Base-by-base conservation (phyloP, 1,284 basidiomycete species). In the Sanghuangporus sanghuang region DNA sequence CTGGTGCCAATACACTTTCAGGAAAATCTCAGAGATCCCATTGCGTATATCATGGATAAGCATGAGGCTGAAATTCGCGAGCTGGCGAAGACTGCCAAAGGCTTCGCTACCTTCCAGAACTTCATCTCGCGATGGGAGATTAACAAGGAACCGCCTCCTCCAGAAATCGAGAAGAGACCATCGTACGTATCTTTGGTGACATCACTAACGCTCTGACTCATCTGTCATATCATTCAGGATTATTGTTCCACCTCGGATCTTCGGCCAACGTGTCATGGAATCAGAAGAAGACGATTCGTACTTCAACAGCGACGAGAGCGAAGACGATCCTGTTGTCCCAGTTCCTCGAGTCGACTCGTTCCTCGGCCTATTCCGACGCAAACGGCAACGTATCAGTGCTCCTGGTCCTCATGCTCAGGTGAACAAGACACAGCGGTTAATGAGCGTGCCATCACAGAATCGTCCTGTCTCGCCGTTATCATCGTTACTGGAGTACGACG, bases 21-120 rank as follows among this genome's bases (percentile, higher is more conserved):
- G 93, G 93, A 96, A 68, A 95, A 96, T 72, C 79, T 93, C 71
- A 95, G 91, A 75, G 85, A 91, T 1, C 75, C 95, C 66, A 92
- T 98, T 72, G 81, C 85, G 67, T 86, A 93, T 71, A 87, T 95
- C 69, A 93, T 97, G 87, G 87, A 87, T 16, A 82, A 82, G 66
- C 86, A 95, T 69, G 87, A 87, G 64, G 78, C 81, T 0, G 79
- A 83, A 50, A 79, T 98, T 63, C 83, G 85, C 48, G 78, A 78
- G 59, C 80, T 98, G 16, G 82, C 89, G 0, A 78, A 83, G 68
- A 81, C 81, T 35, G 79, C 80, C 1, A 75, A 90, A 35, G 84
- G 86, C n/a, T 83, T 85, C 0, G 78, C 83, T 62, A 82, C 88
- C 53, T 94, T 96, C 74, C 79, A 84, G 52, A 79, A 85, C 44